phyloP scores from a whole-genome alignment of 2,329 filamentous ascomycete species.

The Pestalotiopsis sp. region DNA sequence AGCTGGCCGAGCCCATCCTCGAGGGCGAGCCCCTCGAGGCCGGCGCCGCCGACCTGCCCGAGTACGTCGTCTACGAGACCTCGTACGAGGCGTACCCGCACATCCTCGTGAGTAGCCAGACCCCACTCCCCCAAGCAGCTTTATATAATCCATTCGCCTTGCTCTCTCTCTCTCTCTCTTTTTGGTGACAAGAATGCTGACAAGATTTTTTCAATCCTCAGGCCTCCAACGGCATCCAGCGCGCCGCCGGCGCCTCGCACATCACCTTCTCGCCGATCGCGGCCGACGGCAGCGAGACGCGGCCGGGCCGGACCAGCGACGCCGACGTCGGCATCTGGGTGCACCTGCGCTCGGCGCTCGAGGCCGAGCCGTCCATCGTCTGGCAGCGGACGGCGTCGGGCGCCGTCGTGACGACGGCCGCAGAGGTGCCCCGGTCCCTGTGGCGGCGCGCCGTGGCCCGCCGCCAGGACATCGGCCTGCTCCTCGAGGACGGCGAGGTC shows the following conservation, averaged over 20 bases:
- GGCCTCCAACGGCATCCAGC: constrained; percentile 40
- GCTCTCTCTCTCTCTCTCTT: too few relatives aligned
- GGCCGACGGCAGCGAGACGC: constrained; percentile 28
- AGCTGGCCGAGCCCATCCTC: constrained; percentile 24
- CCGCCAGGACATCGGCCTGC: constrained; percentile 41
- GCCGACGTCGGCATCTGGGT: constrained; percentile 47
- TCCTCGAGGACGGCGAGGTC: constrained; percentile 45
- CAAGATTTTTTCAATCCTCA: too few relatives aligned
- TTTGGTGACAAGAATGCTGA: too few relatives aligned
- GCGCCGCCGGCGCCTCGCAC: constrained; percentile 40
- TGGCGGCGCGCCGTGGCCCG: constrained; percentile 46
- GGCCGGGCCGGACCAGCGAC: constrained; percentile 30
- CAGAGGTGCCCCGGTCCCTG: constrained; percentile 35
- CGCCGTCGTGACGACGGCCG: constrained; percentile 33
- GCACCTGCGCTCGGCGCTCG: constrained; percentile 37
- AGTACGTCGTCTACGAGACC: constrained; percentile 46
- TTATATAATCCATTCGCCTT: too few relatives aligned
- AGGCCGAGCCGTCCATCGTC: constrained; percentile 31
- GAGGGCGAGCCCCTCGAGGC: constrained; percentile 34
- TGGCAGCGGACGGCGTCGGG: constrained; percentile 42
- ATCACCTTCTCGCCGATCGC: constrained; percentile 33
- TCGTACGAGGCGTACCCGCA: constrained; percentile 47
- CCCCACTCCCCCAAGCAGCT: too few relatives aligned
- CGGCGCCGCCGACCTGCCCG: constrained; percentile 38
- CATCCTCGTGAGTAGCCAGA: constrained; percentile 27